Conservation (phyloP, 2,329 filamentous ascomycete species). For the Cercospora berteroae region DNA sequence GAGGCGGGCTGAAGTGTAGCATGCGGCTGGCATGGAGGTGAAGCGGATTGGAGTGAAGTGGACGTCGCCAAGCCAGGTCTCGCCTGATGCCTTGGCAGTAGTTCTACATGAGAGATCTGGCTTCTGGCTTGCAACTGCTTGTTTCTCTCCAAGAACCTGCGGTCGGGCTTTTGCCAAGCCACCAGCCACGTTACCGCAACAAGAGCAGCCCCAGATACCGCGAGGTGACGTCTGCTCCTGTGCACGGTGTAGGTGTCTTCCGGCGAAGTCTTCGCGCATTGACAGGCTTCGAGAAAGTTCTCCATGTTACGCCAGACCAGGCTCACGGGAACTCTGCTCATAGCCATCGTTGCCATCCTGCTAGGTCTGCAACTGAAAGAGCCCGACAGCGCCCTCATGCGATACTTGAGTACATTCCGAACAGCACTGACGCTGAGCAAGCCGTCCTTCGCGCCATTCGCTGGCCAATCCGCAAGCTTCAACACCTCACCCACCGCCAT, state of each 20-base stretch:
- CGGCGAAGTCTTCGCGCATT: too few relatives aligned
- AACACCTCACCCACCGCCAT: neutral
- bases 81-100: neutral
- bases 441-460: constrained; percentile 7
- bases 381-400: constrained; percentile 16
- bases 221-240: too few relatives aligned
- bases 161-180: neutral
- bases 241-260: too few relatives aligned
- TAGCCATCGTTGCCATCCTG: constrained; percentile 3
- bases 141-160: neutral
- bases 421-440: constrained; percentile 1
- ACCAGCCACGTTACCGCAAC: neutral
- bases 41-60: neutral
- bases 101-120: too few relatives aligned
- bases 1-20: neutral
- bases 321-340: neutral
- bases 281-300: constrained; percentile 7
- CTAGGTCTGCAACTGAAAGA: constrained; percentile 9
- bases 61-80: neutral
- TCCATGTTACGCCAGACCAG: constrained; percentile 15
- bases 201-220: too few relatives aligned
- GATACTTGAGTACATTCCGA: neutral
- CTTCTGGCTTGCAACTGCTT: neutral
- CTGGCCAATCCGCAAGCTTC: neutral
- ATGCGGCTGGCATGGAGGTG: neutral